Conservation (phyloP, 2,329 filamentous ascomycete genomes). For the Pseudogymnoascus sp. region DNA sequence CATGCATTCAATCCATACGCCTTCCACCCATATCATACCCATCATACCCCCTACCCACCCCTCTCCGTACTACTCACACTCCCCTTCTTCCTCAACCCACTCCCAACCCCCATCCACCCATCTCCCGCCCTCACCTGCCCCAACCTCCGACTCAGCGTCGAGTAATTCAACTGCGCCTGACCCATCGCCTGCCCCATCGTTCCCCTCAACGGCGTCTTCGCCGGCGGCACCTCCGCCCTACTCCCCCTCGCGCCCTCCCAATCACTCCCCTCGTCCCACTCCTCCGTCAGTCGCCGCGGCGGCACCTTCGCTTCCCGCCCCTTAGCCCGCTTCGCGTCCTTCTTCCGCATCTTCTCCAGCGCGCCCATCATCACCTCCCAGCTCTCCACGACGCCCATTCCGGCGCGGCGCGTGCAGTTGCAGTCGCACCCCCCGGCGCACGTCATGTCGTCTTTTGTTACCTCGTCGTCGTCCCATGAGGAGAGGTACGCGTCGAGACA, state of each 20-base stretch:
- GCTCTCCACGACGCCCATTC: slow-evolving; percentile 49
- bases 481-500: slow-evolving; percentile 49
- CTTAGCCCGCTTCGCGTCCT: slow-evolving; percentile 1
- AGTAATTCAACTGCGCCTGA: slow-evolving; percentile 20
- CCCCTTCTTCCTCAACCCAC: slow-evolving; percentile 25
- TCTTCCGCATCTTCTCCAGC: slow-evolving; percentile 22
- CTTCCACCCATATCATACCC: background rate
- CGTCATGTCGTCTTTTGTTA: slow-evolving; percentile 33
- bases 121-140: slow-evolving; percentile 23
- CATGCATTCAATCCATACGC: background rate
- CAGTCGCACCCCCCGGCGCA: slow-evolving; percentile 60
- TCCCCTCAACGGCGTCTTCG: slow-evolving; percentile 18
- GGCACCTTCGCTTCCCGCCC: slow-evolving; percentile 12
- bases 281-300: slow-evolving; percentile 14
- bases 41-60: background rate
- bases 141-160: slow-evolving; percentile 23
- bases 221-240: slow-evolving; percentile 14
- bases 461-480: slow-evolving; percentile 24
- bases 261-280: slow-evolving; percentile 19
- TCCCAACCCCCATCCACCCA: slow-evolving; percentile 22
- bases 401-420: slow-evolving; percentile 48
- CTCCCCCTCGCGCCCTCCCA: slow-evolving; percentile 20
- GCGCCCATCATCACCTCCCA: slow-evolving; percentile 47
- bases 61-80: slow-evolving; percentile 9
- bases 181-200: slow-evolving; percentile 18